These are phyloP conservation scores for Exophiala oligosperma DNA, from an alignment of 2,329 filamentous ascomycete species.

Conservation along the genomic window DNA sequence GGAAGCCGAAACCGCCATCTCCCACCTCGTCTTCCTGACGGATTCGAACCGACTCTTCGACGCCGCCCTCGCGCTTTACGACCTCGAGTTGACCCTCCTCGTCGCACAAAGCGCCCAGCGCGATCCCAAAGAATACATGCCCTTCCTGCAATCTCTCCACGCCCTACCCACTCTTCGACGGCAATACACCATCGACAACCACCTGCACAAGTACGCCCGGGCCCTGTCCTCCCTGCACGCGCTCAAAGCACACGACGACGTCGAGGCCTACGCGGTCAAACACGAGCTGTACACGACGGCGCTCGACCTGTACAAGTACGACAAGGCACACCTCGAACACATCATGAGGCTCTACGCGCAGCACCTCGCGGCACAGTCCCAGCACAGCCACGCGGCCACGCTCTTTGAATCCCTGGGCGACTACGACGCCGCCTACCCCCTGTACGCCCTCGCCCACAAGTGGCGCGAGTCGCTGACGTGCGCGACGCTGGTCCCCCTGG, in stretches of 20 bases:
- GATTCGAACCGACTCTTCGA: constrained; percentile 93
- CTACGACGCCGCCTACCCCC: constrained; percentile 72
- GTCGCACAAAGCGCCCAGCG: constrained; percentile 96
- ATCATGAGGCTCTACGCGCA: constrained; percentile 79
- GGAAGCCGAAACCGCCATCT: constrained; percentile 82
- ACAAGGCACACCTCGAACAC: constrained; percentile 62
- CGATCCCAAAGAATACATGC: constrained; percentile 91
- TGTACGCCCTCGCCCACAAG: constrained; percentile 79
- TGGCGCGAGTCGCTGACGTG: constrained; percentile 90
- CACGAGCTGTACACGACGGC: constrained; percentile 77
- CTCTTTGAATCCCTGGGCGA: constrained; percentile 82
- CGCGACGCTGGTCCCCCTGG: constrained; percentile 68
- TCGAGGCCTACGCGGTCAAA: constrained; percentile 74
- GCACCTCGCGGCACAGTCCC: constrained; percentile 71
- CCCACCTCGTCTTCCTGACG: constrained; percentile 96
- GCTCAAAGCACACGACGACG: constrained; percentile 72
- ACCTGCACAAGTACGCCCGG: constrained; percentile 74
- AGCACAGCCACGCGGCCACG: constrained; percentile 82
- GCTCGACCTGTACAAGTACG: constrained; percentile 81
- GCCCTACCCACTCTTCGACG: constrained; percentile 69
- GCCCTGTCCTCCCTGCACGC: constrained; percentile 75
- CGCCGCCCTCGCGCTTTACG: constrained; percentile 84
- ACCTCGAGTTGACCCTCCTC: constrained; percentile 83
- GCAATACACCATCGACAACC: constrained; percentile 83
- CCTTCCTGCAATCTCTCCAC: constrained; percentile 87